Percentiles rank a stretch among this genome's conserved stretches.
Evolutionary conservation across 306 rosid genomes (phyloP).

Genomic region (Quercus agrifolia): DNA sequence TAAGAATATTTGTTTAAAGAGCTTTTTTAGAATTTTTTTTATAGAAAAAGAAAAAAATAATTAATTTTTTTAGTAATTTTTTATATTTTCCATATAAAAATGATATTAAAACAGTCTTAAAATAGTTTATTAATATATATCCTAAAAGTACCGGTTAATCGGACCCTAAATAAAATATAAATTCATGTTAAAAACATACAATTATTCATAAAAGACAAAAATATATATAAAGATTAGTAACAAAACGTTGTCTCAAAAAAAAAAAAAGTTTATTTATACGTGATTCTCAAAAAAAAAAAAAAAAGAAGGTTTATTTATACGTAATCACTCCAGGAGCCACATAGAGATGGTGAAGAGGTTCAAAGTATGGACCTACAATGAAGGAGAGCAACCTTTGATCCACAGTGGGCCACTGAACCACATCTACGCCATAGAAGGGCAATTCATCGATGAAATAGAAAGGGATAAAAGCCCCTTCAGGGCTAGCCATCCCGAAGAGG

Average conservation of each 20-base stretch:
- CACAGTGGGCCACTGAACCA: constrained; percentile 44
- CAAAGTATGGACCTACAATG: constrained; percentile 53
- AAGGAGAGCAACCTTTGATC: constrained; percentile 49
- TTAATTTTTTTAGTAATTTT: too few species aligned
- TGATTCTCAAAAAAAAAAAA: too few species aligned
- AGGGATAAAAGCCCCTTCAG: constrained; percentile 31
- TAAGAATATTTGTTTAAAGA: too few species aligned
- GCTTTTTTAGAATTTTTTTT: too few species aligned
- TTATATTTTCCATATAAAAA: too few species aligned
- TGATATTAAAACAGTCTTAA: too few species aligned
- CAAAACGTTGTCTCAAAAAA: background rate
- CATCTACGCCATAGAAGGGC: constrained; percentile 58
- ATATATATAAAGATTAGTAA: background rate
- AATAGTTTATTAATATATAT: too few species aligned
- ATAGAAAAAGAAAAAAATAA: too few species aligned
- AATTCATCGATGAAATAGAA: constrained; percentile 52
- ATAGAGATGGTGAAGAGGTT: constrained; percentile 52
- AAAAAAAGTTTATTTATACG: background rate
- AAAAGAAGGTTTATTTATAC: background rate
- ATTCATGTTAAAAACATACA: too few species aligned
- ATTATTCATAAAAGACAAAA: too few species aligned
- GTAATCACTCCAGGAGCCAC: constrained; percentile 39
- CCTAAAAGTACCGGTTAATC: accelerated
- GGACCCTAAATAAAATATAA: too few species aligned
- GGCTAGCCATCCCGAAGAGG: constrained; percentile 48